phyloP scores from a whole-genome alignment of 805 yeast genomes.

The Zygoascus biomembranicola region DNA sequence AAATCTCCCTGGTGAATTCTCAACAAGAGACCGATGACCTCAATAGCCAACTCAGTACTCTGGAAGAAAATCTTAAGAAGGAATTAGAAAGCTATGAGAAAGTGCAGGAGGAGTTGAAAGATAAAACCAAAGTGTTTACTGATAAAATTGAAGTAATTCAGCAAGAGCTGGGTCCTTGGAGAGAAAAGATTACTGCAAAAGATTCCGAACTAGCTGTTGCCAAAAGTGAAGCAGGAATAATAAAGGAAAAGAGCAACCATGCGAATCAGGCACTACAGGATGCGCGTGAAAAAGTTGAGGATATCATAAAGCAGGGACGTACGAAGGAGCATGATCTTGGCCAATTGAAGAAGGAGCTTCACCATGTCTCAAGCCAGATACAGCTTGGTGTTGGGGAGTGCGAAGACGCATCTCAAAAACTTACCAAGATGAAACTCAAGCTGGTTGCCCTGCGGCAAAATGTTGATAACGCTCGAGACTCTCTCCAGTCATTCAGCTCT shows the following conservation, averaged over 20 bases:
- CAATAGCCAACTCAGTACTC: slow-evolving; percentile 36
- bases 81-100: slow-evolving; percentile 55
- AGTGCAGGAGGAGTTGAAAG: slow-evolving; percentile 58
- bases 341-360: slow-evolving; percentile 41
- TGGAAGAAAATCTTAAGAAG: slow-evolving; percentile 37
- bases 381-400: slow-evolving; percentile 51
- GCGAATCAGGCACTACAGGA: slow-evolving; percentile 38
- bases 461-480: slow-evolving; percentile 56
- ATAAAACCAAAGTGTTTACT: slow-evolving; percentile 63
- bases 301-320: slow-evolving; percentile 41
- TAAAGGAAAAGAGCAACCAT: slow-evolving; percentile 39
- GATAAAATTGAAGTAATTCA: slow-evolving; percentile 57
- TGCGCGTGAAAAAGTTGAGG: slow-evolving; percentile 37
- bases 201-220: slow-evolving; percentile 59
- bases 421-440: slow-evolving; percentile 47
- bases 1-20: slow-evolving; percentile 39
- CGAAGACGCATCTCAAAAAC: slow-evolving; percentile 36
- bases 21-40: slow-evolving; percentile 38
- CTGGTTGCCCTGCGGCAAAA: slow-evolving; percentile 50
- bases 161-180: slow-evolving; percentile 75
- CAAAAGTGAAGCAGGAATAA: slow-evolving; percentile 54
- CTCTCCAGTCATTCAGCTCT: slow-evolving; percentile 50
- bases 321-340: slow-evolving; percentile 40
- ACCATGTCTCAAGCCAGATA: slow-evolving; percentile 46
- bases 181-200: slow-evolving; percentile 52